phyloP scores from a whole-genome alignment of 345 rosid species.

The Jatropha curcas region DNA sequence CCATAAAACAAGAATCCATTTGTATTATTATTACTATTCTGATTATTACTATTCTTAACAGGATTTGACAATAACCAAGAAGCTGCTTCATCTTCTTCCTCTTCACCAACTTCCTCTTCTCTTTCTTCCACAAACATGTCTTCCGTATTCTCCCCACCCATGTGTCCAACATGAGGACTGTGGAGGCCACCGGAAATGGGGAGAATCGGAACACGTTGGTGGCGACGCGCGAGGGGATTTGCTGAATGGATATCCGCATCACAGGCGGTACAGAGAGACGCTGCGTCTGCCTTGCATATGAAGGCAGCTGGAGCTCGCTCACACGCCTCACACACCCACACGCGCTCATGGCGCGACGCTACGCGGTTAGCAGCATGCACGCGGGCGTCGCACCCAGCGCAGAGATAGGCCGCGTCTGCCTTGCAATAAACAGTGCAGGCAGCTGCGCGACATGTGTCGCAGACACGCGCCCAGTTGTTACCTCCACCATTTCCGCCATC shows the following conservation, averaged over 20 bases:
- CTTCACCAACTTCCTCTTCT: slow-evolving; percentile 40
- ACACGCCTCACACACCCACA: slow-evolving; percentile 75
- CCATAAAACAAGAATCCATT: slow-evolving; percentile 50
- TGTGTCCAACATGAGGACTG: slow-evolving; percentile 29
- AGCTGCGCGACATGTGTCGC: slow-evolving; percentile 74
- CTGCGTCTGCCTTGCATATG: slow-evolving; percentile 88
- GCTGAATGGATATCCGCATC: slow-evolving; percentile 89
- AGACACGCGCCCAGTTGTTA: slow-evolving; percentile 60
- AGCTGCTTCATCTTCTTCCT: slow-evolving; percentile 74
- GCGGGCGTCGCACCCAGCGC: slow-evolving; percentile 64
- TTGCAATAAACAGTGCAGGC: slow-evolving; percentile 81
- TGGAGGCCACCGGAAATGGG: slow-evolving; percentile 49
- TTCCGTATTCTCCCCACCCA: slow-evolving; percentile 19
- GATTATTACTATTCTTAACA: slow-evolving; percentile 33
- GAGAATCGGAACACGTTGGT: slow-evolving; percentile 73
- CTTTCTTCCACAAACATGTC: slow-evolving; percentile 36
- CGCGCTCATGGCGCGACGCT: slow-evolving; percentile 94
- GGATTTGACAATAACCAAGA: slow-evolving; percentile 75
- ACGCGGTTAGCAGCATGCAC: slow-evolving; percentile 70
- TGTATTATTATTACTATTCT: slow-evolving; percentile 30
- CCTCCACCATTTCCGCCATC: slow-evolving; percentile 23
- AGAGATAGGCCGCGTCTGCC: slow-evolving; percentile 77
- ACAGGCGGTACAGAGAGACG: slow-evolving; percentile 75
- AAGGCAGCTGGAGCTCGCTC: slow-evolving; percentile 88
- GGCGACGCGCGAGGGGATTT: slow-evolving; percentile 89